A percentile compares a stretch with the other conserved stretches of the same genome.
Evolutionary conservation across 257 asterid genomes (phyloP).

Genomic region (Cordia subcordata): DNA sequence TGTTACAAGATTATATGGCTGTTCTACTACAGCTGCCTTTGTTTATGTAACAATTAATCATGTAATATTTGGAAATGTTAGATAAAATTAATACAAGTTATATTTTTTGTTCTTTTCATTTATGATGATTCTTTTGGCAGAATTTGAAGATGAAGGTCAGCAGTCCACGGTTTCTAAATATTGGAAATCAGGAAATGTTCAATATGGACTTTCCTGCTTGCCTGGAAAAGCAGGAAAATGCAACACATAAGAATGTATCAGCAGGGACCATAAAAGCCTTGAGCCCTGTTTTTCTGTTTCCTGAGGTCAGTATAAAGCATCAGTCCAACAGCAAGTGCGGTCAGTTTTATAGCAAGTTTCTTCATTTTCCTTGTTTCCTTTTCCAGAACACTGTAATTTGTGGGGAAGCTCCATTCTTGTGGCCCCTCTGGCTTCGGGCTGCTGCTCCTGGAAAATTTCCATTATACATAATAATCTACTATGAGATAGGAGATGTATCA

Average conservation of each 20-base stretch:
- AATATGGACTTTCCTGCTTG: constrained; percentile 66
- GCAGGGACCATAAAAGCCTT: constrained; percentile 29
- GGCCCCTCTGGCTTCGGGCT: constrained; percentile 98
- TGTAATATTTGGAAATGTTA: constrained; percentile 7
- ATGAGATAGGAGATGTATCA: constrained; percentile 71
- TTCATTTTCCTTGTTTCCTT: constrained; percentile 20
- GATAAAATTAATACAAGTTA: constrained; percentile 7
- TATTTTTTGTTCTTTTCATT: constrained; percentile 12
- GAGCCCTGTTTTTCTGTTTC: constrained; percentile 47
- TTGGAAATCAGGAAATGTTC: constrained; percentile 58
- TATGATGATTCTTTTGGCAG: constrained; percentile 33
- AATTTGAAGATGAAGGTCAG: constrained; percentile 84
- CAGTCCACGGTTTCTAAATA: constrained; percentile 70
- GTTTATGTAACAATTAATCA: too few species aligned
- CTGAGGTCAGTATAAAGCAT: constrained; percentile 53
- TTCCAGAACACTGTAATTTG: constrained; percentile 48
- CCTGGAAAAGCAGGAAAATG: constrained; percentile 44
- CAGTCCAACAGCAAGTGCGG: constrained; percentile 12
- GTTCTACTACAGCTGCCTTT: neutral
- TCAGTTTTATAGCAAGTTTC: neutral
- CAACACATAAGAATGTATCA: constrained; percentile 29
- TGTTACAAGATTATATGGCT: too few species aligned
- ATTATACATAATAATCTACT: constrained; percentile 59
- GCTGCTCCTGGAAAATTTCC: constrained; percentile 80
- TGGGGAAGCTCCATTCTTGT: constrained; percentile 51